Evolutionary conservation across 1,139 yeast species (phyloP).

Genomic region (Magnusiomyces sp.): DNA sequence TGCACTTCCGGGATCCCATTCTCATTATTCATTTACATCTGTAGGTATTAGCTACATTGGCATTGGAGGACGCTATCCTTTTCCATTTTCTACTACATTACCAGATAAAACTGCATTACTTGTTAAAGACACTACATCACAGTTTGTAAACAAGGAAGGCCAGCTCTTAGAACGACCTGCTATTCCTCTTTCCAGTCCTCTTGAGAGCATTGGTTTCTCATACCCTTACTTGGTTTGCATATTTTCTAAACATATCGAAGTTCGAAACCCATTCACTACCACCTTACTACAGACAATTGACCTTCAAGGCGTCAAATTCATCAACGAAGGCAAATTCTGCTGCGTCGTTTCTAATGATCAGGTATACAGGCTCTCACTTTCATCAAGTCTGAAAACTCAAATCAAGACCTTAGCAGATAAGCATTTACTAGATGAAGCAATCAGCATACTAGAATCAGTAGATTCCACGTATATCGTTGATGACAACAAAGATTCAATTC

Average conservation of each 20-base stretch:
- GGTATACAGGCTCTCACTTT: slow-evolving; percentile 22
- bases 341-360: slow-evolving; percentile 23
- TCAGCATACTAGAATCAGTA: slow-evolving; percentile 35
- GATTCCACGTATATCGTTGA: slow-evolving; percentile 29
- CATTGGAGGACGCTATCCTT: slow-evolving; percentile 17
- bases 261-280: slow-evolving; percentile 29
- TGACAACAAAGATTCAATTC: slow-evolving; percentile 26
- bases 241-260: slow-evolving; percentile 20
- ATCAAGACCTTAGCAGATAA: slow-evolving; percentile 23
- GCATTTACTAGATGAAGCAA: slow-evolving; percentile 35
- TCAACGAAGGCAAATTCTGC: slow-evolving; percentile 20
- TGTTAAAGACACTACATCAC: slow-evolving; percentile 21
- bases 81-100: slow-evolving; percentile 17
- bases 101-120: slow-evolving; percentile 20
- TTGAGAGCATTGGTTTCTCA: slow-evolving; percentile 24
- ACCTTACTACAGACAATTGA: slow-evolving; percentile 22
- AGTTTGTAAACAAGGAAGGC: slow-evolving; percentile 21
- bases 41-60: slow-evolving; percentile 22
- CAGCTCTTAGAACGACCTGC: slow-evolving; percentile 17
- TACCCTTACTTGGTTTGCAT: slow-evolving; percentile 30
- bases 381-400: slow-evolving; percentile 28
- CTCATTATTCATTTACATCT: slow-evolving; percentile 12
- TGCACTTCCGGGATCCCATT: slow-evolving; percentile 3
- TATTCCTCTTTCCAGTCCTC: slow-evolving; percentile 21
- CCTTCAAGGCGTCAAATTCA: slow-evolving; percentile 19